phyloP scores from a whole-genome alignment of 192 early-diverging fungal species.

The Podila minutissima region DNA sequence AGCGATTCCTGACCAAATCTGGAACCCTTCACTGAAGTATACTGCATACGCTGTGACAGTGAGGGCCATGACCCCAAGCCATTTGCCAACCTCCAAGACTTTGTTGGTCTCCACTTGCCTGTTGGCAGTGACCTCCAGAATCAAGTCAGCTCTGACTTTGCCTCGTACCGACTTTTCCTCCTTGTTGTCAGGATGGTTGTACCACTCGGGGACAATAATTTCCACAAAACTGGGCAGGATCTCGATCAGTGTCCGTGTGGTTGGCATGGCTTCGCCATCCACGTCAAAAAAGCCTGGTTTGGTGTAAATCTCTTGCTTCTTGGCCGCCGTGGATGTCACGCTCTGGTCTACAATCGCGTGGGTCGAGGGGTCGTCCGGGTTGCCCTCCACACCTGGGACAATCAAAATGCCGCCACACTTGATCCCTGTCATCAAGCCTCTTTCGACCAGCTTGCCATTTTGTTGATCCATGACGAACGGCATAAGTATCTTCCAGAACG shows the following conservation, averaged over 20 bases:
- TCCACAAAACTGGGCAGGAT: conserved; percentile 35
- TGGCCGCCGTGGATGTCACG: conserved; percentile 8
- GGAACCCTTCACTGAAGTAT: conserved; percentile 17
- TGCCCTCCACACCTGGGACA: conserved; percentile 30
- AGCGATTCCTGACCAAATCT: conserved; percentile 8
- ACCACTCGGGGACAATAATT: conserved; percentile 38
- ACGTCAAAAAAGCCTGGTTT: conserved; percentile 38
- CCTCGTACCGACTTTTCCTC: background rate
- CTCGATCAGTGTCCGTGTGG: conserved; percentile 36
- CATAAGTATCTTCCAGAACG: conserved; percentile 22
- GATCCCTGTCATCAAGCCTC: conserved; percentile 25
- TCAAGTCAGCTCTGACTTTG: background rate
- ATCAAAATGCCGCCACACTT: conserved; percentile 38
- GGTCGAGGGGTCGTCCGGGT: conserved; percentile 17
- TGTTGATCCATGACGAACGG: conserved; percentile 36
- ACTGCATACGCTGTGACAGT: conserved; percentile 4
- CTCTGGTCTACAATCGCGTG: conserved; percentile 14
- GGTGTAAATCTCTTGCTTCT: conserved; percentile 9
- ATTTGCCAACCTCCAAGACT: background rate
- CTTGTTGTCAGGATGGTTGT: background rate
- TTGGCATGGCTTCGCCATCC: conserved; percentile 46
- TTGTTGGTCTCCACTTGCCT: background rate
- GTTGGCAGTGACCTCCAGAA: background rate
- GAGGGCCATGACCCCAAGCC: background rate
- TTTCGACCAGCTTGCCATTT: conserved; percentile 36